Percentiles rank a stretch among this genome's conserved stretches.
phyloP scores from a whole-genome alignment of 345 rosid species.

The Gossypium arboreum region DNA sequence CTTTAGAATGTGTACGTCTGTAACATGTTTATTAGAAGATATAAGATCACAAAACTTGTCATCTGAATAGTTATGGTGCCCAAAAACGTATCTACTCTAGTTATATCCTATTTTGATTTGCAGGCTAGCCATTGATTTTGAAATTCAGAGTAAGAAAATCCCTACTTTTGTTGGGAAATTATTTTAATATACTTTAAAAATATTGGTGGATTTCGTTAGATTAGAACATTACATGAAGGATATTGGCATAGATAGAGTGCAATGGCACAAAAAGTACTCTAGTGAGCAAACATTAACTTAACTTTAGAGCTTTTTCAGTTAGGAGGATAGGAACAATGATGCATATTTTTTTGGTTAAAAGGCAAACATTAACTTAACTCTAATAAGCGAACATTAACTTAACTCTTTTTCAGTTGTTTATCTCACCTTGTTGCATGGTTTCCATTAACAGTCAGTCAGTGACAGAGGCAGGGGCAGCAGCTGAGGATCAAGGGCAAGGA shows the following conservation, averaged over 20 bases:
- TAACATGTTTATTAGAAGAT: background rate
- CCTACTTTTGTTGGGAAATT: background rate
- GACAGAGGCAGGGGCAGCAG: constrained; percentile 38
- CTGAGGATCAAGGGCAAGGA: constrained; percentile 46
- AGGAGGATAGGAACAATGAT: background rate
- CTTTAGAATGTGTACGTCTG: background rate
- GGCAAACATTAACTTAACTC: too few relatives aligned
- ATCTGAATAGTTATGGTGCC: background rate
- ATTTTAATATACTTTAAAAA: background rate
- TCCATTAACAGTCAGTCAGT: constrained; percentile 28
- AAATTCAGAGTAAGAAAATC: constrained; percentile 2
- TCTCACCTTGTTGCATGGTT: constrained; percentile 7
- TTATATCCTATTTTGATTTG: background rate
- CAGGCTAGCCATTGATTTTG: background rate
- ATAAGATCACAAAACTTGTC: background rate
- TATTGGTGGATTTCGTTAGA: constrained; percentile 2
- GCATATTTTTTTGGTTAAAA: background rate
- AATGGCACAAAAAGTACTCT: background rate
- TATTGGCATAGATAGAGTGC: background rate
- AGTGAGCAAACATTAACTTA: background rate
- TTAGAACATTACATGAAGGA: background rate
- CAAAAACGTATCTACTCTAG: background rate
- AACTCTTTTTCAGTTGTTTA: background rate
- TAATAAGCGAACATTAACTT: too few relatives aligned
- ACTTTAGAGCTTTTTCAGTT: background rate